Evolutionary conservation across 1,284 basidiomycete species (phyloP).

Genomic region (Ustilago cynodontis): DNA sequence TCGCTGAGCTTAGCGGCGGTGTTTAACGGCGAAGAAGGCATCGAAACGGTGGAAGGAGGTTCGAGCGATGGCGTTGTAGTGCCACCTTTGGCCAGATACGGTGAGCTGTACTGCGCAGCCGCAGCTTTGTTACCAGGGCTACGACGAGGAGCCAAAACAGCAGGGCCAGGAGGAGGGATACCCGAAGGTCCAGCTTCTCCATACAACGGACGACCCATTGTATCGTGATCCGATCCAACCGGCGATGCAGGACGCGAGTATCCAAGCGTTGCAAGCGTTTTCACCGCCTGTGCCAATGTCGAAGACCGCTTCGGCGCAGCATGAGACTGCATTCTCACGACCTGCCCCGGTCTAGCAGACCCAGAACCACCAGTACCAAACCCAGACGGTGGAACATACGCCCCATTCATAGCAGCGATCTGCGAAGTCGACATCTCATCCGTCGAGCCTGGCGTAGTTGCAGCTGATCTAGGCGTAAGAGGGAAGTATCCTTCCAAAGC

Average conservation of each 20-base stretch:
- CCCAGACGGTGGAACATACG: constrained; percentile 39
- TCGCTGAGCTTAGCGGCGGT: constrained; percentile 36
- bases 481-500: constrained; percentile 71
- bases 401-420: constrained; percentile 44
- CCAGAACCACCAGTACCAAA: constrained; percentile 49
- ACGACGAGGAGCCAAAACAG: constrained; percentile 41
- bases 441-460: constrained; percentile 69
- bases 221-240: constrained; percentile 47
- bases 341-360: constrained; percentile 29
- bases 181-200: constrained; percentile 47
- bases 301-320: constrained; percentile 70
- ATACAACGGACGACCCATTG: constrained; percentile 33
- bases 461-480: constrained; percentile 66
- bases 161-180: constrained; percentile 48
- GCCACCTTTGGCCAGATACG: constrained; percentile 27
- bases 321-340: constrained; percentile 67
- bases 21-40: constrained; percentile 42
- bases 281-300: constrained; percentile 61
- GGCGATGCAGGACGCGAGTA: constrained; percentile 61
- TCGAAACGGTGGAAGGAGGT: constrained; percentile 22
- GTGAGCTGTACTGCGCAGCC: constrained; percentile 49
- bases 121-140: constrained; percentile 37
- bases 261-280: constrained; percentile 60
- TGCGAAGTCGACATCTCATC: constrained; percentile 48
- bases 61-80: constrained; percentile 28